phyloP scores from a whole-genome alignment of 108 stramenopile species.

The Cyclotella atomus region DNA sequence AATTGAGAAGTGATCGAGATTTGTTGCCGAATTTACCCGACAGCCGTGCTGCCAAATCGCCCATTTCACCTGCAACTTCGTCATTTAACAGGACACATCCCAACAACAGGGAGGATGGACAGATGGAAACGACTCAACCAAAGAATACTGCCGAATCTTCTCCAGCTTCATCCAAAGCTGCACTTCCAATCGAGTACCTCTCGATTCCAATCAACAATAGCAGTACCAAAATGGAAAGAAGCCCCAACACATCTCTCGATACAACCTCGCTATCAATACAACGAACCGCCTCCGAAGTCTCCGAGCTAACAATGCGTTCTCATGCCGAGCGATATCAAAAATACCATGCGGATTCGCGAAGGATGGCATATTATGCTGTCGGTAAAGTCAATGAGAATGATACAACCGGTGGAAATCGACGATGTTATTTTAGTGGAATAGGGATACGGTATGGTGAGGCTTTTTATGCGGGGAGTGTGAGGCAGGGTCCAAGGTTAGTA shows the following conservation, averaged over 20 bases:
- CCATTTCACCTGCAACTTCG: no score
- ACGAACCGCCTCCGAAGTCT: conserved; percentile 74
- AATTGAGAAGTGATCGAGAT: neutral
- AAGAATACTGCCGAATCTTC: neutral
- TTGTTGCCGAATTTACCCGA: neutral
- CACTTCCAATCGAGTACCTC: conserved; percentile 4
- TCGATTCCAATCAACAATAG: neutral
- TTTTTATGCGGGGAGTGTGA: conserved; percentile 85
- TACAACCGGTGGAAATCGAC: conserved; percentile 62
- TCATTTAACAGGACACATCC: conserved; percentile 24
- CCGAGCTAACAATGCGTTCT: conserved; percentile 85
- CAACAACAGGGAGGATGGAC: no score
- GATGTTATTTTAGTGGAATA: conserved; percentile 86
- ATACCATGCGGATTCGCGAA: conserved; percentile 55
- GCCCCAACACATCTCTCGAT: no score
- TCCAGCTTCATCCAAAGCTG: neutral
- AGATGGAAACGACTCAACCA: no score
- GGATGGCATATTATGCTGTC: conserved; percentile 91
- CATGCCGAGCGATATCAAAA: conserved; percentile 27
- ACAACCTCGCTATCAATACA: conserved; percentile 27
- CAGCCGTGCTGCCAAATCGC: no score
- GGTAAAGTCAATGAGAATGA: conserved; percentile 58
- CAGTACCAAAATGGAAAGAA: no score
- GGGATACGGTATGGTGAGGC: conserved; percentile 69
- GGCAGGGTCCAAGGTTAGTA: conserved; percentile 63